Base-by-base conservation (phyloP, 75 land plant species). In the Gnetum montanum region DNA sequence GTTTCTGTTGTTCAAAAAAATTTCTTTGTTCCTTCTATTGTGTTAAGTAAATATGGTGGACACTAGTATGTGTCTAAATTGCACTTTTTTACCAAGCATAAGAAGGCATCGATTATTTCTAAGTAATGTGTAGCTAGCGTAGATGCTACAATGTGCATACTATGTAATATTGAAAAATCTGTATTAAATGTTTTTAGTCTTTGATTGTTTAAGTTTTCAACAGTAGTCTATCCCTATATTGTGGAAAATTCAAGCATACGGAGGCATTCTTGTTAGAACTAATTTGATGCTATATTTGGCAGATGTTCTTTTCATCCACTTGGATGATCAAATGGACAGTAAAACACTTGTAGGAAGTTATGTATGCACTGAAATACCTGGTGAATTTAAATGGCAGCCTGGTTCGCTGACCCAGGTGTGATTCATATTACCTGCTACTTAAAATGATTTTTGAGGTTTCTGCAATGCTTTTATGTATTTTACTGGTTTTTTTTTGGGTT, bases 321-420 rank as follows among this genome's bases (percentile, higher is more conserved):
- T 83, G 81, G 96, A 95, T 73, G 92, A 90, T 20, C 96, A 90
- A 73, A 80, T 95, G 81, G 99, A 95, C 61, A 73, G 73, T 33
- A 95, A 82, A 62, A 75, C 85, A 11, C 57, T 95, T 43, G 44
- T 95, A 54, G 99, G 99, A 29, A 90, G 74, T 43, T 90, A 95
- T 60, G 72, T 84, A 26, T 90, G 92, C 49, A 69, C 88, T 0
- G 99, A 95, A 33, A 54, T 66, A 59, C 97, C 99, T 49, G 99
- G 99, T 38, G 88, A 95, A 61, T 95, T 95, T 61, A 83, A 77
- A 67, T 95, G 99, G 99, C 91, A 90, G 64, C 97, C 99, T 47
- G 99, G 99, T 59, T 84, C 97, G 13, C 81, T 95, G 23, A 86
- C 92, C 16, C 97, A 90, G 84, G 95, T 89, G 35, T 28, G 34